Evolutionary conservation across 768 basidiomycete genomes (phyloP).

Genomic region (Phlegmacium glaucopus): DNA sequence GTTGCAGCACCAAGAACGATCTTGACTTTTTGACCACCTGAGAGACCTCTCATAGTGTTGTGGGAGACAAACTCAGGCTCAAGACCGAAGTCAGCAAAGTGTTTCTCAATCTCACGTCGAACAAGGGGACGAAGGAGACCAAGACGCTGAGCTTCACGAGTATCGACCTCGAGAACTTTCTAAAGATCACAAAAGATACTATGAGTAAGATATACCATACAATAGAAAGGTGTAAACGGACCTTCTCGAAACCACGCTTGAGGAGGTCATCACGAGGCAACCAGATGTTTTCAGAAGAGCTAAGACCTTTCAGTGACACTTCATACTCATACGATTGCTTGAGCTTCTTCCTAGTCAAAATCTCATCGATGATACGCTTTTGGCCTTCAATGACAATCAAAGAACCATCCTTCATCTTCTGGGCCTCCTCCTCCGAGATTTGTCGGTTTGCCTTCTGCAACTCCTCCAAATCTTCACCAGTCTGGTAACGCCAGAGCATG

Average conservation of each 20-base stretch:
- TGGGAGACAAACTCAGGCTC: slow-evolving; percentile 99
- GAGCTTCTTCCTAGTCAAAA: slow-evolving; percentile 89
- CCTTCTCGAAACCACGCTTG: slow-evolving; percentile 98
- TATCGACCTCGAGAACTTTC: slow-evolving; percentile 98
- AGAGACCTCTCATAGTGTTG: slow-evolving; percentile 98
- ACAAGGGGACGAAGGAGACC: slow-evolving; percentile 96
- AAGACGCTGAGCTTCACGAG: slow-evolving; percentile 94
- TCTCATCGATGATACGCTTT: slow-evolving; percentile 94
- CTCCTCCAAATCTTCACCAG: slow-evolving; percentile 97
- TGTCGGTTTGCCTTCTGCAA: slow-evolving; percentile 87
- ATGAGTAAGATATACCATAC: not conserved
- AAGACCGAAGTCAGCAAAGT: slow-evolving; percentile 98
- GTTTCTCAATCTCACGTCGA: slow-evolving; percentile 98
- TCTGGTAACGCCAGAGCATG: slow-evolving; percentile 99
- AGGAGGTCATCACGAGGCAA: slow-evolving; percentile 92
- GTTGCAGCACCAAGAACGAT: slow-evolving; percentile 97
- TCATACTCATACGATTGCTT: slow-evolving; percentile 99
- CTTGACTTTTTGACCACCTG: slow-evolving; percentile 99
- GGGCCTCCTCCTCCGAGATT: slow-evolving; percentile 81
- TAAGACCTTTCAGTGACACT: slow-evolving; percentile 91
- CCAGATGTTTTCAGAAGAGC: slow-evolving; percentile 99
- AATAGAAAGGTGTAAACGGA: slow-evolving; percentile 17
- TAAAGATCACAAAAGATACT: slow-evolving; percentile 19
- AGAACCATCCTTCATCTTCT: slow-evolving; percentile 97
- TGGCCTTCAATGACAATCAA: slow-evolving; percentile 86